Evolutionary conservation across 345 rosid genomes (phyloP).

Genomic region (Citrus australasica): DNA sequence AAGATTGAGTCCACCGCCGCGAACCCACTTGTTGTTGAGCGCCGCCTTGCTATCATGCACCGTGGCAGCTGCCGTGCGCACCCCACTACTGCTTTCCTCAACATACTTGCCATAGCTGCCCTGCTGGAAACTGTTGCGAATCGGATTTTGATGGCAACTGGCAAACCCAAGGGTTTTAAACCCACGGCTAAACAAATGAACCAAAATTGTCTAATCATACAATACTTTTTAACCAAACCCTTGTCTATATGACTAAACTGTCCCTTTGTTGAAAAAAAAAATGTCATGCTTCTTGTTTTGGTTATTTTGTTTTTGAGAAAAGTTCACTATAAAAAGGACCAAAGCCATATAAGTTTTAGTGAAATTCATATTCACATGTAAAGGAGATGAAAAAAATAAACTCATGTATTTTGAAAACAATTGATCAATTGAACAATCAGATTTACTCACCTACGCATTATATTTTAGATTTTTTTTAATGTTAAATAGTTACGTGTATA

Average conservation of each 20-base stretch:
- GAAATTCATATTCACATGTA: no score
- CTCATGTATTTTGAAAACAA: no score
- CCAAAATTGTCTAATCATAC: no score
- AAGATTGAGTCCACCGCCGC: constrained; percentile 68
- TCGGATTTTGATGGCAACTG: not conserved
- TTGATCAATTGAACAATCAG: no score
- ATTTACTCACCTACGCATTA: no score
- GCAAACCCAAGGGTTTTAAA: not conserved
- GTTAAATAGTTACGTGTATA: no score
- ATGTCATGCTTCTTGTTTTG: not conserved
- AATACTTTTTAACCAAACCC: not conserved
- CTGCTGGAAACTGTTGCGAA: not conserved
- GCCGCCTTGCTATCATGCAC: constrained; percentile 30
- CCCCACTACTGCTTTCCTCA: constrained; percentile 41
- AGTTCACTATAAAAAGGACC: no score
- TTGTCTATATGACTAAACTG: not conserved
- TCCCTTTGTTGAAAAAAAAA: not conserved
- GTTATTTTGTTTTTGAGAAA: no score
- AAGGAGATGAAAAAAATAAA: no score
- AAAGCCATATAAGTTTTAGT: no score
- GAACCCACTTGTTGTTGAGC: constrained; percentile 27
- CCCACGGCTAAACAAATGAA: not conserved
- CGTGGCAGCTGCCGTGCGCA: constrained; percentile 33
- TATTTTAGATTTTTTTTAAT: no score
- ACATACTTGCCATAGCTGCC: constrained; percentile 18